phyloP scores from a whole-genome alignment of 345 rosid genomes.

The Euphorbia pulcherrima region DNA sequence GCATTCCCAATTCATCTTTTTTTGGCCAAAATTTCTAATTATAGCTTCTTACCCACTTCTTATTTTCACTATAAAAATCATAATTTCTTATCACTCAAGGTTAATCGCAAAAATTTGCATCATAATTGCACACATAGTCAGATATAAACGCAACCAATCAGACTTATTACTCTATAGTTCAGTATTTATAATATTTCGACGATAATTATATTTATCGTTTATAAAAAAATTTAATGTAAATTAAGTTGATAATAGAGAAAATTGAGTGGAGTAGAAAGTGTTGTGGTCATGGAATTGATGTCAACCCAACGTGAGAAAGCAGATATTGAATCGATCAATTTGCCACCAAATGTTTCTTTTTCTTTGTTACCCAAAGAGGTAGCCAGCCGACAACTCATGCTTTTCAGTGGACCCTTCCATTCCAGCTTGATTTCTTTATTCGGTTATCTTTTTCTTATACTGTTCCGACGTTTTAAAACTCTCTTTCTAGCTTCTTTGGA shows the following conservation, averaged over 20 bases:
- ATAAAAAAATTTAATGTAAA: no score
- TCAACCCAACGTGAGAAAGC: slow-evolving; percentile 32
- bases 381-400: slow-evolving; percentile 62
- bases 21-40: not conserved
- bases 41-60: not conserved
- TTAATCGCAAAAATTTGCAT: no score
- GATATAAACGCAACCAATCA: not conserved
- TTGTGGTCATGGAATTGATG: slow-evolving; percentile 38
- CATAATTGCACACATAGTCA: not conserved
- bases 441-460: no score
- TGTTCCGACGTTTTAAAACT: no score
- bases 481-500: no score
- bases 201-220: no score
- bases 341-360: slow-evolving; percentile 14
- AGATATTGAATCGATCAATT: no score
- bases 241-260: no score
- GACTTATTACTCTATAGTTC: no score
- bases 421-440: no score
- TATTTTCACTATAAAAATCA: not conserved
- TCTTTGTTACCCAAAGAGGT: slow-evolving; percentile 61
- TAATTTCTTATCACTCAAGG: not conserved
- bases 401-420: slow-evolving; percentile 20
- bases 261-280: not conserved
- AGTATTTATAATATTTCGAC: no score
- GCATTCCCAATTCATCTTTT: not conserved